Conservation (phyloP, 2,329 filamentous ascomycete species). For the Parasarocladium wereldwijsianum region DNA sequence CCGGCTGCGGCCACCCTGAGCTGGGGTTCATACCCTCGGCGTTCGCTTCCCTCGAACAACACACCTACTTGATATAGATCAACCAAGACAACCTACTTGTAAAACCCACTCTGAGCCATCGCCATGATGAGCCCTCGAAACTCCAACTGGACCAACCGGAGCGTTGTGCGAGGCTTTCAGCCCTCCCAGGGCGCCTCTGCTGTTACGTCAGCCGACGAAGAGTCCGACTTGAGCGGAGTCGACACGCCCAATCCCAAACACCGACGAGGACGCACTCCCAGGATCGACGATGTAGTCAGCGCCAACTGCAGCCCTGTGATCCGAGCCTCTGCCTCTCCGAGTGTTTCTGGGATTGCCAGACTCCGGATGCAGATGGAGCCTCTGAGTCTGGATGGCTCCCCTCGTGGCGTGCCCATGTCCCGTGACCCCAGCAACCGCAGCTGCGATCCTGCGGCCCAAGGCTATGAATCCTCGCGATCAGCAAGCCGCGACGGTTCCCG, state of each 20-base stretch:
- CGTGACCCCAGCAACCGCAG: slow-evolving; percentile 30
- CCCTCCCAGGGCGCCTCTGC: too few relatives aligned
- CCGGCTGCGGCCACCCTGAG: too few relatives aligned
- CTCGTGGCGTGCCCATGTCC: slow-evolving; percentile 41
- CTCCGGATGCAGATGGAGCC: slow-evolving; percentile 71
- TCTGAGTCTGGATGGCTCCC: slow-evolving; percentile 47
- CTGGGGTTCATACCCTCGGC: too few relatives aligned
- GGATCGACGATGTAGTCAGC: slow-evolving; percentile 42
- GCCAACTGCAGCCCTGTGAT: slow-evolving; percentile 48
- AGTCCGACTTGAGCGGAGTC: slow-evolving; percentile 30
- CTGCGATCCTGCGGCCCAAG: not conserved
- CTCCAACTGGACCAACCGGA: too few relatives aligned
- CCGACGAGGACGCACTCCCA: slow-evolving; percentile 22
- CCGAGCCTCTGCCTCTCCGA: slow-evolving; percentile 33
- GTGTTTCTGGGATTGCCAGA: slow-evolving; percentile 62
- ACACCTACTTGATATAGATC: too few relatives aligned
- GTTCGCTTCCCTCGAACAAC: too few relatives aligned
- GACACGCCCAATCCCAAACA: slow-evolving; percentile 22
- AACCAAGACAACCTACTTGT: too few relatives aligned
- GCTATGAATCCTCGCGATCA: slow-evolving; percentile 30
- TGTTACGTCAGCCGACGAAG: slow-evolving; percentile 40
- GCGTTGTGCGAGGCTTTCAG: slow-evolving; percentile 41
- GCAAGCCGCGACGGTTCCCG: slow-evolving; percentile 40
- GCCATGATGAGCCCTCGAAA: slow-evolving; percentile 32
- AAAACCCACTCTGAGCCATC: too few relatives aligned